These are phyloP conservation scores for Suillus americanus DNA, from an alignment of 768 basidiomycete species.

Conservation along the genomic window DNA sequence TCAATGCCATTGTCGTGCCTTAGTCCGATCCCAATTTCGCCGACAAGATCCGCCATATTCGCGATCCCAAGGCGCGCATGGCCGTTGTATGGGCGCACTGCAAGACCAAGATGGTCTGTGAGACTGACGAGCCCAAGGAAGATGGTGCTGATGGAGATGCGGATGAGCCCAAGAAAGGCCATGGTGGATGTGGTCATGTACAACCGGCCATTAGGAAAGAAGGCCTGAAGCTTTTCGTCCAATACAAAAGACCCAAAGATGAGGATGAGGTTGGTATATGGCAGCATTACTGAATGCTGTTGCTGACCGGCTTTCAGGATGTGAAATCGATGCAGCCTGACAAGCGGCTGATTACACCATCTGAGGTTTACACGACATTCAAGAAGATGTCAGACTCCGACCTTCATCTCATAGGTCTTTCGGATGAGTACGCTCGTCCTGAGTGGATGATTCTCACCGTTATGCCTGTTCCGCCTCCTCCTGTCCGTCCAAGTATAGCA, in stretches of 20 bases:
- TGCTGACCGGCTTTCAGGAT: conserved; percentile 49
- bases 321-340: conserved; percentile 79
- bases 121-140: conserved; percentile 85
- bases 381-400: conserved; percentile 94
- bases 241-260: conserved; percentile 93
- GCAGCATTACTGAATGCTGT: conserved; percentile 2
- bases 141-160: conserved; percentile 69
- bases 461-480: conserved; percentile 95
- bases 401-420: conserved; percentile 85
- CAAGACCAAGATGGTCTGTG: conserved; percentile 88
- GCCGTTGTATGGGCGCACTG: conserved; percentile 81
- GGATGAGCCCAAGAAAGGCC: conserved; percentile 79
- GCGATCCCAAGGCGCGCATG: conserved; percentile 86
- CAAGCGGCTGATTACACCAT: conserved; percentile 78
- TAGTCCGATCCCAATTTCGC: conserved; percentile 85
- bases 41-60: conserved; percentile 83
- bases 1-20: conserved; percentile 30
- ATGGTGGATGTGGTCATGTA: conserved; percentile 94
- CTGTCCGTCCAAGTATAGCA: conserved; percentile 96
- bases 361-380: conserved; percentile 91
- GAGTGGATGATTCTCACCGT: conserved; percentile 99
- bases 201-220: conserved; percentile 94
- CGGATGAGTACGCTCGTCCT: conserved; percentile 93
- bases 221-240: conserved; percentile 90
- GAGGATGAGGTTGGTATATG: conserved; percentile 82